Evolutionary conservation across 2,329 filamentous ascomycete genomes (phyloP), one percentile per base, ranked within the genome.

Genomic region (Ophiostoma tasmaniense): DNA sequence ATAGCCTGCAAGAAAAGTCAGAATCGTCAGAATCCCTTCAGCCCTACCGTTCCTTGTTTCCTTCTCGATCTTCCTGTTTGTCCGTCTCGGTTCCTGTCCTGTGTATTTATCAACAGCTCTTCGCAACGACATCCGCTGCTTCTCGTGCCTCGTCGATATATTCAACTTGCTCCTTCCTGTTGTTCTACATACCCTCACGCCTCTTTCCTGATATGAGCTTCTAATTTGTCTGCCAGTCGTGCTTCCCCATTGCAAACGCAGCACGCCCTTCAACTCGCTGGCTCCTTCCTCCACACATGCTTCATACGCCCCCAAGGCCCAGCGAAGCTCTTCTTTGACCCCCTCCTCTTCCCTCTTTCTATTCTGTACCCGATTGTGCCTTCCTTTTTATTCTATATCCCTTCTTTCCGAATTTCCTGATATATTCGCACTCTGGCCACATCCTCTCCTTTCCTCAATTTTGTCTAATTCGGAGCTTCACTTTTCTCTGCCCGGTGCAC

Each of bases 171-270:
- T 22, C 37, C 42, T 62, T n/a, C 13, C 37, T 59, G 10, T 0
- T 55, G 17, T 67, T 33, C 20, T 52, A 20, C 39, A 11, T 67
- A 25, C 25, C 39, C 28, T 20, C 42, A 45, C 37, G 6, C 33
- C 2, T 39, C 14, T 33, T 66, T 69, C 64, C 25, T 62, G 33
- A 64, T 39, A 42, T 50, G 61, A 22, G 25, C 25, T 5, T 28
- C 50, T 11, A 17, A 2, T 25, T 65, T 8, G 13, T 11, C 30
- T 50, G 22, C 25, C 22, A 37, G 8, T 69, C 50, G 67, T 68
- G 14, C 68, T 59, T 69, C 64, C 68, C 68, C 37, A 64, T 25
- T 33, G 52, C 64, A 69, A 39, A 33, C 33, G 35, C 33, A 42
- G 33, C 62, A 11, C 62, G 14, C 25, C 65, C 37, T 69, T 35